Conservation (phyloP, 208 protist genomes). For the Crithidia acanthocephali region DNA sequence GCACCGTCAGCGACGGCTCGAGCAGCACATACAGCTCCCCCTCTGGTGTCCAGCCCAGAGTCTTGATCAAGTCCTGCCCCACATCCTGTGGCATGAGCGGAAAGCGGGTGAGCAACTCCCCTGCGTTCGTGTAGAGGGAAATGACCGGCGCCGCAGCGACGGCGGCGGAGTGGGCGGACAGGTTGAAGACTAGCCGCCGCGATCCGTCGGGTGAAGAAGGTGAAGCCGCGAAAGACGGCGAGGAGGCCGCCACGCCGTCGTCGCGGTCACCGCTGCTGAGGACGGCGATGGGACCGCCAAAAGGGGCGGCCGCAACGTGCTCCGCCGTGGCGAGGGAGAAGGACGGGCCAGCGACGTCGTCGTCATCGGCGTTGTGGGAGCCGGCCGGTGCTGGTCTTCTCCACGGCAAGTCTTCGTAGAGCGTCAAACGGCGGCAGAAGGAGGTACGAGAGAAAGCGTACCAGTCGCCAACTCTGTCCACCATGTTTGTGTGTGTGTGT, state of each 20-base stretch:
- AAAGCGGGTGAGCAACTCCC: constrained; percentile 34
- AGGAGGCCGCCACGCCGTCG: neutral
- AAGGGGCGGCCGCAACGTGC: constrained; percentile 29
- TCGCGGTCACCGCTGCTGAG: neutral
- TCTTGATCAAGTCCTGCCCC: constrained; percentile 10
- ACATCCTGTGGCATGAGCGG: constrained; percentile 11
- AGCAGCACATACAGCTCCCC: constrained; percentile 47
- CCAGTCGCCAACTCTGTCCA: constrained; percentile 59
- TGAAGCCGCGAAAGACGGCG: neutral
- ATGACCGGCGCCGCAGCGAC: constrained; percentile 5
- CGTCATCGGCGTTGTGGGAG: too few relatives aligned
- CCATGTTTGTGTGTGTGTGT: constrained; percentile 37
- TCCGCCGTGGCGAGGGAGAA: constrained; percentile 20
- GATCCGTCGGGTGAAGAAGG: neutral
- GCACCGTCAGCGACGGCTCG: constrained; percentile 20
- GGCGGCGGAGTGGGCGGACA: constrained; percentile 23
- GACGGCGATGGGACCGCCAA: constrained; percentile 47
- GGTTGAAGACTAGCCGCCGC: constrained; percentile 6
- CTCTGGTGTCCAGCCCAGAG: constrained; percentile 48
- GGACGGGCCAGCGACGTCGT: neutral
- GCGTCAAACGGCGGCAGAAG: constrained; percentile 44
- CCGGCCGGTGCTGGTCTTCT: neutral
- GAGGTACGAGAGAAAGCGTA: constrained; percentile 44
- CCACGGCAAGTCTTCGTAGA: constrained; percentile 50
- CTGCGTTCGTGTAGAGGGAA: constrained; percentile 43